phyloP scores from a whole-genome alignment of 2,329 filamentous ascomycete genomes.

The Elsinoe necatrix region DNA sequence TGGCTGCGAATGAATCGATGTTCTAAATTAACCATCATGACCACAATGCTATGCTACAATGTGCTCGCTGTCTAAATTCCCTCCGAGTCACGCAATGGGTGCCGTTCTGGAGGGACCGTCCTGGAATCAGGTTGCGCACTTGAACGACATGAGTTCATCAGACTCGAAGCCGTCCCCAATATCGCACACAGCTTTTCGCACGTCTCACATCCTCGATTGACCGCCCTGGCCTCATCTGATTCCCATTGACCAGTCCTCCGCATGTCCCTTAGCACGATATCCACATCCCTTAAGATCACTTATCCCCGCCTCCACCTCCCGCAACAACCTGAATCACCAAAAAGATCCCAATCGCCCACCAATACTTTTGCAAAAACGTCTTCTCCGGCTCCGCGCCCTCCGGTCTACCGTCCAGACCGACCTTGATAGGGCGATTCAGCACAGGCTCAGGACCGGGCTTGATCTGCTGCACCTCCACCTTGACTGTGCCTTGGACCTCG shows the following conservation, averaged over 20 bases:
- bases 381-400: conserved; percentile 40
- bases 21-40: not conserved
- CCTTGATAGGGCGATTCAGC: conserved; percentile 46
- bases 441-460: conserved; percentile 33
- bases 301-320: conserved; percentile 30
- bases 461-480: conserved; percentile 32
- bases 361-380: conserved; percentile 46
- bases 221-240: too few species aligned
- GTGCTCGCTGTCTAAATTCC: not conserved
- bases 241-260: too few species aligned
- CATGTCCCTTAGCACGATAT: too few species aligned
- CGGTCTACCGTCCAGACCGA: conserved; percentile 49
- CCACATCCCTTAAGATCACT: conserved; percentile 18
- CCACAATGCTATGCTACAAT: too few species aligned
- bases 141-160: too few species aligned
- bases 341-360: conserved; percentile 44
- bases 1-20: conserved; percentile 2
- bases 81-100: too few species aligned
- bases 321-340: conserved; percentile 39
- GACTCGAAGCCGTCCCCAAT: too few species aligned
- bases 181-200: too few species aligned
- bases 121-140: too few species aligned
- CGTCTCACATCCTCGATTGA: too few species aligned
- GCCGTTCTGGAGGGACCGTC: too few species aligned
- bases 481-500: conserved; percentile 30